Evolutionary conservation across 1,139 yeast species (phyloP), one percentile per base, ranked within the genome.

Genomic region (Blastobotrys capitulatus): DNA sequence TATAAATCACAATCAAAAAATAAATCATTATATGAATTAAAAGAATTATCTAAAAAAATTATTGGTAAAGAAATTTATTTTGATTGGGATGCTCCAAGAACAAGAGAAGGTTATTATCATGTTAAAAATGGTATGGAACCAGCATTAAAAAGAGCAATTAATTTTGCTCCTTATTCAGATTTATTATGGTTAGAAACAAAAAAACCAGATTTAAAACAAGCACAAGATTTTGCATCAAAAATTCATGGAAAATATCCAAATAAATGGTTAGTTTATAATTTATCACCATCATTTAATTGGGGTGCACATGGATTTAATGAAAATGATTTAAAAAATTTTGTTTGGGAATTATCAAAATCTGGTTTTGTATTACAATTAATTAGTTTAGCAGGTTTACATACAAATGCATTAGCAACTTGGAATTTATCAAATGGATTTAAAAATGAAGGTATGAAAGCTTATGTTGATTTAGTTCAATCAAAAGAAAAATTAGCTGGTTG

Each of bases 211-310:
- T 62, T 78, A 22, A 59, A 67, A 44, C 79, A 78, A 59, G 83
- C 83, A 7, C 67, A 66, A 52, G 65, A 63, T 4, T 76, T 79
- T 61, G 79, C 83, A 15, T 60, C 63, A 16, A 63, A 66, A 47
- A 75, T 79, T 52, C 80, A 74, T 52, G 68, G 65, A 16, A 59
- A 68, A 36, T 71, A 66, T 57, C 83, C 84, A n/a, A 71, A 74
- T 27, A 76, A 74, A 58, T 76, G 78, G 70, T 67, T 79, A 18
- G 83, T 79, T 4, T 80, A 79, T 61, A 80, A 80, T 59, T 65
- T 79, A 49, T 73, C 79, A 27, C 84, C 83, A 16, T 73, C 78
- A 37, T 79, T 79, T 67, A 78, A 80, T 61, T 79, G 83, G 82
- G 63, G 70, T 35, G 75, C 73, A 1, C 79, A 77, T 51, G 83